Conservation (phyloP, 208 protist species). For the Entamoeba moshkovskii region DNA sequence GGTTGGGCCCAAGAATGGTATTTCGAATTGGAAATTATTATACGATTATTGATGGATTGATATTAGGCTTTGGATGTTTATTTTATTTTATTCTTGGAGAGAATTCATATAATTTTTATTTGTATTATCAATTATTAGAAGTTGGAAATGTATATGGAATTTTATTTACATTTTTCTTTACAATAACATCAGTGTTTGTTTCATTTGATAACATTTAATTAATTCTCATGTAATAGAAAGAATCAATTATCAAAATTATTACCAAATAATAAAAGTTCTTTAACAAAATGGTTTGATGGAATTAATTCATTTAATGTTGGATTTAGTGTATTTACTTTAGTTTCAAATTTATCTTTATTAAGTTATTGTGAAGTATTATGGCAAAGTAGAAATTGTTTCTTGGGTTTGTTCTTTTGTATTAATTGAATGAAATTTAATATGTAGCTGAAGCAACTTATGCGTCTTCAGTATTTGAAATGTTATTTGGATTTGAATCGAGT, state of each 20-base stretch:
- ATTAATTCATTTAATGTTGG: background rate
- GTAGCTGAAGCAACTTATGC: background rate
- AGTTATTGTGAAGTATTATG: background rate
- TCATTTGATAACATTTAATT: background rate
- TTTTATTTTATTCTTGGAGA: background rate
- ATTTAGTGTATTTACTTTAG: background rate
- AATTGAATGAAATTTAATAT: background rate
- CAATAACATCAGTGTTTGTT: background rate
- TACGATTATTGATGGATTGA: background rate
- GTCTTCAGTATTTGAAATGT: background rate
- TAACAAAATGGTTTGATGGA: background rate
- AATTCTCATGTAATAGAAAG: background rate
- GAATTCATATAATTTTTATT: background rate
- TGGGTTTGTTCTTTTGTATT: background rate
- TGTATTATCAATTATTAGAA: background rate
- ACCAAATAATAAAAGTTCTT: background rate
- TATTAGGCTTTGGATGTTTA: background rate
- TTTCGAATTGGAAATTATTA: background rate
- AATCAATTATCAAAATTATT: background rate
- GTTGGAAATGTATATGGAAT: background rate
- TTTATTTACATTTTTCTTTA: background rate
- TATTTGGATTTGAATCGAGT: background rate
- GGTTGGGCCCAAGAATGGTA: background rate
- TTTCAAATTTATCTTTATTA: background rate
- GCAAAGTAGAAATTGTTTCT: background rate